Conservation (phyloP, 139 green algal genomes). For the Mesotaenium endlicherianum region DNA sequence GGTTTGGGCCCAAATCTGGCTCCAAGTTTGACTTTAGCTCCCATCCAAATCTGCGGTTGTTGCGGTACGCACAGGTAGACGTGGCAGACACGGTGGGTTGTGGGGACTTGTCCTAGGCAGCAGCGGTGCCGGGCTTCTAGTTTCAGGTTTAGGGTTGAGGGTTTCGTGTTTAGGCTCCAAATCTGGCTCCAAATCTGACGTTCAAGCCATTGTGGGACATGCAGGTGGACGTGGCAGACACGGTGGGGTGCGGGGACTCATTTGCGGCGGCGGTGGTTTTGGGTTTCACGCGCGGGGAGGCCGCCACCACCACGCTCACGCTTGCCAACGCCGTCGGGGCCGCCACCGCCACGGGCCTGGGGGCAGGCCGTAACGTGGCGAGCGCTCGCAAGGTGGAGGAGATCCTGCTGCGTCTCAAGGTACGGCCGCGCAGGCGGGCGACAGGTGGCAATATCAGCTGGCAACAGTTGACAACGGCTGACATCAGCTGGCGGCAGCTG, state of each 20-base stretch:
- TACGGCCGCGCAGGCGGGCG: not conserved
- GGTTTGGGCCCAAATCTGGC: too few species aligned
- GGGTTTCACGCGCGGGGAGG: constrained; percentile 66
- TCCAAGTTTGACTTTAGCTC: too few species aligned
- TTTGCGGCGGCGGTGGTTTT: constrained; percentile 88
- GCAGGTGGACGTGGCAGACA: constrained; percentile 86
- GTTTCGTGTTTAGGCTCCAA: not conserved
- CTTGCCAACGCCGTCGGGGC: constrained; percentile 91
- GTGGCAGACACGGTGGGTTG: constrained; percentile 60
- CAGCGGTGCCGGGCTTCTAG: not conserved
- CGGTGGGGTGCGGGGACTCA: constrained; percentile 92
- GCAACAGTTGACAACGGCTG: too few species aligned
- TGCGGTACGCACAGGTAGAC: constrained; percentile 67
- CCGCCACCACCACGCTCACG: constrained; percentile 64
- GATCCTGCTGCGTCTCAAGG: constrained; percentile 44
- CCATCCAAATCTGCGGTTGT: too few species aligned
- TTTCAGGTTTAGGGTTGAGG: too few species aligned
- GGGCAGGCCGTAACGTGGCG: constrained; percentile 88
- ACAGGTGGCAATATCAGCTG: not conserved
- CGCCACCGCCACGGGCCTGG: constrained; percentile 78
- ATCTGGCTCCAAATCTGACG: too few species aligned
- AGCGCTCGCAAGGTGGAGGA: constrained; percentile 50
- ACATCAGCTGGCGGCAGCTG: too few species aligned
- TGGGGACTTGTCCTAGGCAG: not conserved
- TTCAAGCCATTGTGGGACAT: too few species aligned